Percentiles rank a stretch among this genome's conserved stretches.
phyloP scores from a whole-genome alignment of 345 rosid species.

The Arabidopsis arenosa region DNA sequence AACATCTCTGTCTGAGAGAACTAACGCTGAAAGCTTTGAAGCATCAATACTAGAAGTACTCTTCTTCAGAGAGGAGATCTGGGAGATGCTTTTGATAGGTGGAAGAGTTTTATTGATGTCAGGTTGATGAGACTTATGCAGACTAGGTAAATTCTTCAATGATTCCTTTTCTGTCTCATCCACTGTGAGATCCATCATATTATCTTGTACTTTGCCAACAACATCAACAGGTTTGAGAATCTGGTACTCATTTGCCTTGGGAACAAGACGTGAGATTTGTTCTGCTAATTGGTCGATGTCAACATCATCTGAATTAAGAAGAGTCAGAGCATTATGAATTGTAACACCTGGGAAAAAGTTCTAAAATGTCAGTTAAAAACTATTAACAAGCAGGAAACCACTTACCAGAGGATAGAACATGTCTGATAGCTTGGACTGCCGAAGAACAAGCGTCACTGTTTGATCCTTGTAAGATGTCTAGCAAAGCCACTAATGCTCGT shows the following conservation, averaged over 20 bases:
- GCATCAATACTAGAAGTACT: constrained; percentile 41
- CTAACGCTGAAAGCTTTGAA: constrained; percentile 47
- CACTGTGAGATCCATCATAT: constrained; percentile 38
- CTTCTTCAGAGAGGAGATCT: constrained; percentile 45
- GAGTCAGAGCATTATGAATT: constrained; percentile 20
- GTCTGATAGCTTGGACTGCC: constrained; percentile 58
- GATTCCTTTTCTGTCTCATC: constrained; percentile 51
- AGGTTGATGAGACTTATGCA: constrained; percentile 47
- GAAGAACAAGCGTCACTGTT: constrained; percentile 52
- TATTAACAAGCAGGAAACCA: constrained; percentile 5
- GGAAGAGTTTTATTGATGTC: constrained; percentile 45
- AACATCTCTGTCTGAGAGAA: constrained; percentile 43
- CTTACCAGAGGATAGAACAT: constrained; percentile 73
- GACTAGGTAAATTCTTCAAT: constrained; percentile 44
- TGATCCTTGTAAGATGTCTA: constrained; percentile 58
- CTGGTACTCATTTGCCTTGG: constrained; percentile 50
- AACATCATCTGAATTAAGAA: constrained; percentile 57
- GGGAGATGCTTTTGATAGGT: constrained; percentile 48
- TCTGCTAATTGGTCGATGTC: constrained; percentile 66
- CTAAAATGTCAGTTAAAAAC: constrained; percentile 29
- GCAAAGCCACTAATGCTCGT: constrained; percentile 63
- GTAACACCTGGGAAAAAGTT: constrained; percentile 5
- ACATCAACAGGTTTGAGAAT: constrained; percentile 42
- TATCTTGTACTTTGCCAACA: constrained; percentile 35
- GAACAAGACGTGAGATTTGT: constrained; percentile 62